Conservation (phyloP, 305 asterid genomes). For the Fraxinus ornus region DNA sequence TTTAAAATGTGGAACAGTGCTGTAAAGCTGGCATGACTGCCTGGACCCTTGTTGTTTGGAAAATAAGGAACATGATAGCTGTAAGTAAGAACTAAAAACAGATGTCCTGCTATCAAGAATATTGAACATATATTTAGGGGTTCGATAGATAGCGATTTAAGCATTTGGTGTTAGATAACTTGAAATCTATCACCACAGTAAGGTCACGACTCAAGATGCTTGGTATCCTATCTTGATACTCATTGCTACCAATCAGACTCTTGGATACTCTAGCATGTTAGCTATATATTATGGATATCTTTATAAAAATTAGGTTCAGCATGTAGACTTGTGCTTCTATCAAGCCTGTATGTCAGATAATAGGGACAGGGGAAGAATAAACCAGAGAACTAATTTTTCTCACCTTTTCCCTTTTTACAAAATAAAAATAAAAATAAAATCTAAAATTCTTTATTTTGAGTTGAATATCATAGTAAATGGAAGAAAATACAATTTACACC, state of each 20-base stretch:
- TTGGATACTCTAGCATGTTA: background rate
- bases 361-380: background rate
- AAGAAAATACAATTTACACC: background rate
- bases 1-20: background rate
- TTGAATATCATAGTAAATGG: background rate
- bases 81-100: background rate
- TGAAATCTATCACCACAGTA: background rate
- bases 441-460: background rate
- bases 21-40: background rate
- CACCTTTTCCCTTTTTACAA: background rate
- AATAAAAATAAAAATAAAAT: background rate
- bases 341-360: background rate
- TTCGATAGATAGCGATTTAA: background rate
- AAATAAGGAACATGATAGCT: background rate
- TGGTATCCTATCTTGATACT: background rate
- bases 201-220: background rate
- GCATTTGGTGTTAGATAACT: background rate
- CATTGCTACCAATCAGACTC: background rate
- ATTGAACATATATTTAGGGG: background rate
- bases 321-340: background rate
- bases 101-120: background rate
- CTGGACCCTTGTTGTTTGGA: background rate
- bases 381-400: background rate
- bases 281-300: background rate
- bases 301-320: background rate